Evolutionary conservation across 2,329 filamentous ascomycete species (phyloP), one percentile per base, ranked within the genome.

Genomic region (Byssoonygena ceratinophila): DNA sequence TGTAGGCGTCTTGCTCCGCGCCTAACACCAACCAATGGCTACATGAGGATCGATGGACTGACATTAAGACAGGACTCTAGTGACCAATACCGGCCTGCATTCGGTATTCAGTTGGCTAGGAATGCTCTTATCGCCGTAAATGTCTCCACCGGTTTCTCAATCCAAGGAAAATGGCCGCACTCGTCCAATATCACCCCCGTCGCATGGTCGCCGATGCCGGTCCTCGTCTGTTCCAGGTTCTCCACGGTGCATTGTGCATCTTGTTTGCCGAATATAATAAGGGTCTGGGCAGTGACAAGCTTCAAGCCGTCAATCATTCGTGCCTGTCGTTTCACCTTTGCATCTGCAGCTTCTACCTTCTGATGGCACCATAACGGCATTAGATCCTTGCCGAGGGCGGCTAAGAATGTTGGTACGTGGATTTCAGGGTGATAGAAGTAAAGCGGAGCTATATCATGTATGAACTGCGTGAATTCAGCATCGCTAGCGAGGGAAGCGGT

Each of bases 91-190:
- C n/a, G n/a, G n/a, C n/a, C n/a, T n/a, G n/a, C n/a, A n/a, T n/a
- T n/a, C n/a, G n/a, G n/a, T n/a, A n/a, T n/a, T n/a, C n/a, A n/a
- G n/a, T n/a, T n/a, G n/a, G n/a, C n/a, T n/a, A 59, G 22, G 37
- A 57, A 59, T 11, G 46, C 46, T n/a, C 41, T 55, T 16, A 59
- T 39, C 3, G 50, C 27, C 2, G 12, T 39, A 6, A 49, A 29
- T 8, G 55, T 59, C 34, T 52, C 37, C 7, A 47, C 51, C 34
- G 51, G 57, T 46, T 57, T 54, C 56, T 63, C 62, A 31, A 63
- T 58, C 61, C 61, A 63, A 14, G 61, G 59, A 34, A 64, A 62
- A 56, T 64, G 61, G 2, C 63, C 63, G 50, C 61, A 65, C 1
- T 54, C 40, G 31, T 60, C 55, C 31, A 59, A 56, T 16, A 58